Base-by-base conservation (phyloP, 2,329 filamentous ascomycete species). In the Ascochyta pisi region DNA sequence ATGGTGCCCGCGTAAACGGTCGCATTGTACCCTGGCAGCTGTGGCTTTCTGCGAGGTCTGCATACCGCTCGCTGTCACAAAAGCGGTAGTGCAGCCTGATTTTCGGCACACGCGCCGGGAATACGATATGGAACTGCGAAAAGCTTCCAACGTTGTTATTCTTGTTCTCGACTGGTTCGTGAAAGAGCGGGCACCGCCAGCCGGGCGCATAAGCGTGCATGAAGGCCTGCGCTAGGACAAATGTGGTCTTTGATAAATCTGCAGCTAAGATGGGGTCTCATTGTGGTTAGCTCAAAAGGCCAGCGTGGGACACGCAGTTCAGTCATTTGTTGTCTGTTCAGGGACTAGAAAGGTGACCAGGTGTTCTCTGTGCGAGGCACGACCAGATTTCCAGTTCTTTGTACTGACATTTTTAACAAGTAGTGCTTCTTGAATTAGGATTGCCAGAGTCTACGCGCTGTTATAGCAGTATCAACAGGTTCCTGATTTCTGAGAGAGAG, bases 161-260 rank as follows among this genome's bases (percentile, higher is more conserved):
- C 68, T 70, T 57, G 65, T 64, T 58, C 49, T 64, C 49, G 31
- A 71, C 60, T 73, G 72, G 71, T 58, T 68, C 61, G 60, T 58
- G 50, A 58, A 58, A 49, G 37, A 23, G 29, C 26, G 37, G 19
- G 46, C 37, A 46, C 37, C 41, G 45, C 29, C 27, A 42, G 47
- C 53, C 29, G 37, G 29, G 31, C 19, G 54, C 67, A 66, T 37
- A 66, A 63, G 61, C 46, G 16, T 61, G 63, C 67, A 70, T 63
- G 50, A 50, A 61, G 64, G 58, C 58, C 62, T 45, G 22, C 55
- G 62, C 70, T 67, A 70, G 56, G 48, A 69, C 62, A 13, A 13
- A 64, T 67, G 49, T 43, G 62, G 71, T 62, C 58, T 61, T 60
- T 73, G 70, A 73, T 73, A 73, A 73, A 64, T 61, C 31, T 66